Conservation (phyloP, 176 grass and related monocot genomes). For the Carex parvula region DNA sequence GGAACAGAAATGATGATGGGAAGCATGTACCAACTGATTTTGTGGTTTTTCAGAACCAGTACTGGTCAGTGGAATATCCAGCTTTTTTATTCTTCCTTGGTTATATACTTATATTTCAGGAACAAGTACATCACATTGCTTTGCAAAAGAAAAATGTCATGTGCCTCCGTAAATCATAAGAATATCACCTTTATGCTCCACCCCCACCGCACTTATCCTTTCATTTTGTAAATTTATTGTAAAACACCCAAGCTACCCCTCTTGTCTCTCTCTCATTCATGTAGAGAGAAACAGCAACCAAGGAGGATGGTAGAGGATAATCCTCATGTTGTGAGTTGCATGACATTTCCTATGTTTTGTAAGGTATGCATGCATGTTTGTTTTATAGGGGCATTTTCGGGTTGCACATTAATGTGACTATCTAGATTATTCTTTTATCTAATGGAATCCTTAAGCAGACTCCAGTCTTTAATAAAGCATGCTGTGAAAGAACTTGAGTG, state of each 20-base stretch:
- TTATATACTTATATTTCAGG: background rate
- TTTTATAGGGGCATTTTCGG: background rate
- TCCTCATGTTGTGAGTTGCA: background rate
- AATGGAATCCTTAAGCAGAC: background rate
- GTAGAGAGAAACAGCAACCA: background rate
- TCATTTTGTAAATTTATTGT: background rate
- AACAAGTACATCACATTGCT: background rate
- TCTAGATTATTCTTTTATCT: background rate
- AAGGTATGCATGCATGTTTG: background rate
- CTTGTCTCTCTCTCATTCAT: background rate
- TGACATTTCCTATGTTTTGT: background rate
- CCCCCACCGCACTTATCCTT: background rate
- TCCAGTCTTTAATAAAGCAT: conserved; percentile 3
- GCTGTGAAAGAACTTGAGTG: background rate
- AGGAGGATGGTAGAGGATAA: background rate
- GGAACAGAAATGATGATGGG: conserved; percentile 96
- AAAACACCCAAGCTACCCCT: background rate
- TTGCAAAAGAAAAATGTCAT: background rate
- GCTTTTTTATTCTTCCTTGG: background rate
- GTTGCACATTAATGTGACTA: background rate
- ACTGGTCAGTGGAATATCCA: conserved; percentile 47
- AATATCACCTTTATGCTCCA: background rate
- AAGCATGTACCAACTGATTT: conserved; percentile 56
- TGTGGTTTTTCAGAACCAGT: conserved; percentile 80
- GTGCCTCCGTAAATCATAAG: background rate